Percentiles rank a stretch among this genome's conserved stretches.
These are phyloP conservation scores for Lepidopterella palustris DNA, from an alignment of 495 filamentous ascomycete genomes.

Conservation along the genomic window DNA sequence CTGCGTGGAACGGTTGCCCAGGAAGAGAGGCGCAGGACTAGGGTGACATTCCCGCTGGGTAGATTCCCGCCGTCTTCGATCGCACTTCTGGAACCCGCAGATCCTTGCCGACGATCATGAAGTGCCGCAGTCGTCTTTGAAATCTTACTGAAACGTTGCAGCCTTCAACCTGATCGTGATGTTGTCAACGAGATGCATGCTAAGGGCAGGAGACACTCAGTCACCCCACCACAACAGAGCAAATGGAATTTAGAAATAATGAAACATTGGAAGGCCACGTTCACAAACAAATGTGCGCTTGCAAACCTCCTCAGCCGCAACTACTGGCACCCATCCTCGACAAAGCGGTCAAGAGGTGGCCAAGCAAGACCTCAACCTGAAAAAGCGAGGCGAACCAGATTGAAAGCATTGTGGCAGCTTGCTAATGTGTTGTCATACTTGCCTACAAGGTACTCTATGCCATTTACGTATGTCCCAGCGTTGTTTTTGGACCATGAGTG, in stretches of 20 bases:
- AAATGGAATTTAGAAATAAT: not conserved
- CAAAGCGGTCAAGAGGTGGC: not conserved
- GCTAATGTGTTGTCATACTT: too few species aligned
- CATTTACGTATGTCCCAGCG: too few species aligned
- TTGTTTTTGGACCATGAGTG: too few species aligned
- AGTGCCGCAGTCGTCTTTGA: not conserved
- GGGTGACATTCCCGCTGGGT: not conserved
- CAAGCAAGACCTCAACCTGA: too few species aligned
- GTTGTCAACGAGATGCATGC: not conserved
- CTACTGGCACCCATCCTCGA: not conserved
- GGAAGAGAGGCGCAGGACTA: not conserved
- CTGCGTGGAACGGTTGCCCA: not conserved
- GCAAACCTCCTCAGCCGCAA: not conserved
- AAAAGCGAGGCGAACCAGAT: too few species aligned
- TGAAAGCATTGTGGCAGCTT: too few species aligned
- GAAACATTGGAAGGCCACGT: not conserved
- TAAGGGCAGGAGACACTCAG: not conserved
- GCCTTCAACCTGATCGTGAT: not conserved
- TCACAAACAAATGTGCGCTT: not conserved
- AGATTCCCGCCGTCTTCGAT: not conserved
- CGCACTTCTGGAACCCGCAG: not conserved
- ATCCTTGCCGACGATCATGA: not conserved
- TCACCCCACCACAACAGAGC: not conserved
- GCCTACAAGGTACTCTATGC: too few species aligned
- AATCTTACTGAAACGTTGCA: not conserved